phyloP scores from a whole-genome alignment of 768 basidiomycete genomes.

The Psilocybe subaeruginosa region DNA sequence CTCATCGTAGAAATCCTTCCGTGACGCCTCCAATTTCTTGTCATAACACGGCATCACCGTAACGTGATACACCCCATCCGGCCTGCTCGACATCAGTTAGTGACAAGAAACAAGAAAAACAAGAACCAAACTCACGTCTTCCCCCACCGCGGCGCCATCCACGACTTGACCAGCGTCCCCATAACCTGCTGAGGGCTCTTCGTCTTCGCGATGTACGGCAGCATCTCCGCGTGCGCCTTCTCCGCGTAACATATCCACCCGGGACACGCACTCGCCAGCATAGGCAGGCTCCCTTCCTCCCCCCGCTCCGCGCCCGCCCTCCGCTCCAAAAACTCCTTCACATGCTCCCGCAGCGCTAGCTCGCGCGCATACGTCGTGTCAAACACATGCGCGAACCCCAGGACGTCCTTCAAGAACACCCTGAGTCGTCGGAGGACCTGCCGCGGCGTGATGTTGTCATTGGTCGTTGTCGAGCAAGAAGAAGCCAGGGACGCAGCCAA shows the following conservation, averaged over 20 bases:
- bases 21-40: conserved; percentile 97
- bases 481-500: conserved; percentile 24
- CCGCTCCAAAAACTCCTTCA: conserved; percentile 80
- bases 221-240: conserved; percentile 92
- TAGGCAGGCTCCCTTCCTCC: conserved; percentile 59
- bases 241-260: conserved; percentile 99
- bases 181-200: conserved; percentile 95
- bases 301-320: conserved; percentile 32
- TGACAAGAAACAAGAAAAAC: not conserved
- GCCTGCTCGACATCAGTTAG: conserved; percentile 45
- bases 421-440: conserved; percentile 72
- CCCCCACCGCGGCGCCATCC: conserved; percentile 72
- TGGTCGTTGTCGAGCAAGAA: conserved; percentile 25
- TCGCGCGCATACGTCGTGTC: conserved; percentile 97
- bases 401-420: conserved; percentile 64
- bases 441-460: conserved; percentile 38
- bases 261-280: conserved; percentile 95
- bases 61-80: conserved; percentile 91
- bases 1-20: conserved; percentile 89
- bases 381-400: conserved; percentile 83
- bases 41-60: conserved; percentile 99
- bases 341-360: conserved; percentile 80
- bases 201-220: conserved; percentile 85
- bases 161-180: conserved; percentile 91
- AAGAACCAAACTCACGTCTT: conserved; percentile 57